Evolutionary conservation across 306 rosid species (phyloP).

Genomic region (Gillenia trifoliata): DNA sequence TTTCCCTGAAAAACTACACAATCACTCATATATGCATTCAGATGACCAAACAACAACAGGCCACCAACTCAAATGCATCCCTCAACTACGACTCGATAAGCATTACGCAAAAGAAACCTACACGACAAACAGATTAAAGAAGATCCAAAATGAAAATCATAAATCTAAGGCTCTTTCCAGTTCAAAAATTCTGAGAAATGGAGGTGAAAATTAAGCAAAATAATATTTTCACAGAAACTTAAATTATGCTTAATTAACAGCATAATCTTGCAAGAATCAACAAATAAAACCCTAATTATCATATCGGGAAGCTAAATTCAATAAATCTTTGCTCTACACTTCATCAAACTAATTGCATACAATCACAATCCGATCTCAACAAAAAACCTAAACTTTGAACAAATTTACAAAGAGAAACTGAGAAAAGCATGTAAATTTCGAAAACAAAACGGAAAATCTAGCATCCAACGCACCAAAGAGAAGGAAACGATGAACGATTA

Average conservation of each 20-base stretch:
- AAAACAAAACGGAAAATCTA: neutral
- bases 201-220: neutral
- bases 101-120: neutral
- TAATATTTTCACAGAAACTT: neutral
- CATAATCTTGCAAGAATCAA: neutral
- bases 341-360: constrained; percentile 3
- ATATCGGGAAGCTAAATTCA: neutral
- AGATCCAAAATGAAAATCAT: neutral
- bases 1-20: neutral
- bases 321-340: neutral
- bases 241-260: neutral
- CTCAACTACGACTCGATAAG: neutral
- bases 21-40: neutral
- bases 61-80: neutral
- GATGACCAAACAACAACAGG: constrained; percentile 1
- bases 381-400: constrained; percentile 9
- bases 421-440: neutral
- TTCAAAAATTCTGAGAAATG: neutral
- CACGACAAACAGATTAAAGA: neutral
- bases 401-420: constrained; percentile 7
- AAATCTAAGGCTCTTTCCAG: constrained; percentile 12
- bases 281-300: constrained; percentile 6
- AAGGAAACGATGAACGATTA: neutral
- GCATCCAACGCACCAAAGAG: constrained; percentile 8
- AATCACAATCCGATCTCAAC: constrained; percentile 5